These are phyloP conservation scores for Neoscytalidium dimidiatum DNA, from an alignment of 2,329 filamentous ascomycete genomes.

Conservation along the genomic window DNA sequence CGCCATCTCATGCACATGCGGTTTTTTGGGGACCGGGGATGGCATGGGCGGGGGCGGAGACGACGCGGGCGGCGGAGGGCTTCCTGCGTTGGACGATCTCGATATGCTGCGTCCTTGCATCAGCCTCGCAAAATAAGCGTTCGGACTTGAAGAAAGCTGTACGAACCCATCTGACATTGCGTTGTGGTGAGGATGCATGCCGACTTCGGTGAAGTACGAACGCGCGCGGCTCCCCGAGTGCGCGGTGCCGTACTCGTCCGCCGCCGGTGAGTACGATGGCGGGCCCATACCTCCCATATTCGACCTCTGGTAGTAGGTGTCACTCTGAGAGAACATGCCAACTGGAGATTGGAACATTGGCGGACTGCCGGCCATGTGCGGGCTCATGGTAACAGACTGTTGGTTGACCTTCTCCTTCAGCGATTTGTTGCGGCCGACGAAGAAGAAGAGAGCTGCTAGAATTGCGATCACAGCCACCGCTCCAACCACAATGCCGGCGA, in stretches of 20 bases:
- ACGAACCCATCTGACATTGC: conserved; percentile 10
- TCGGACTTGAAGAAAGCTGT: not conserved
- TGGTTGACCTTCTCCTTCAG: conserved; percentile 5
- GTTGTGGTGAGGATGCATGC: conserved; percentile 15
- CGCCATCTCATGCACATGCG: conserved; percentile 17
- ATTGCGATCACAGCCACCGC: conserved; percentile 63
- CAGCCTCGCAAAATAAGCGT: conserved; percentile 10
- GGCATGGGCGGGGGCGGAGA: conserved; percentile 14
- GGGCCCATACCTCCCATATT: conserved; percentile 4
- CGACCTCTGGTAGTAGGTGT: not conserved
- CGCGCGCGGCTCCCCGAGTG: not conserved
- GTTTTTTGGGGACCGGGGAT: conserved; percentile 1
- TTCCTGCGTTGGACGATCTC: conserved; percentile 8
- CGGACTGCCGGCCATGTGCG: conserved; percentile 9
- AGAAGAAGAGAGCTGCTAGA: conserved; percentile 64
- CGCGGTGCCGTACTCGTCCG: not conserved
- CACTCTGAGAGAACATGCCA: conserved; percentile 1
- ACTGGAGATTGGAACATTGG: conserved; percentile 14
- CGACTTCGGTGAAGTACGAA: conserved; percentile 17
- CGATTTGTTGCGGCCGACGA: conserved; percentile 52
- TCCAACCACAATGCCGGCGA: conserved; percentile 61
- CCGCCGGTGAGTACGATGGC: conserved; percentile 8
- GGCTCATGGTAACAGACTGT: not conserved
- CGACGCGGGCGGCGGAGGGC: conserved; percentile 6
- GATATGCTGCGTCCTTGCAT: conserved; percentile 13